Conservation (phyloP, 1,284 basidiomycete species). For the Grifola frondosa region DNA sequence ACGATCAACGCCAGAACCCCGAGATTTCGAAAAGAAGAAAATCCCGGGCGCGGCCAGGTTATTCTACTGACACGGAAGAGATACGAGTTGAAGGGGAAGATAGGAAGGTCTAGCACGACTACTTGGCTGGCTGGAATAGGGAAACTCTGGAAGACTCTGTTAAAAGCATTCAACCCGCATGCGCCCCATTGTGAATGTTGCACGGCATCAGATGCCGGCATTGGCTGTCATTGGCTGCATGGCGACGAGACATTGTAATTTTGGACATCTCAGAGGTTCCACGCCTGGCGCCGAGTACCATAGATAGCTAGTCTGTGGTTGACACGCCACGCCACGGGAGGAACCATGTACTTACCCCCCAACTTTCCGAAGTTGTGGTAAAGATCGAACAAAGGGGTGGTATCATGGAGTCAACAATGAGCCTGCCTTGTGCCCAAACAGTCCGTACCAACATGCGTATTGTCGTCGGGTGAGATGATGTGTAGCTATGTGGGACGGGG, state of each 20-base stretch:
- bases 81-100: constrained; percentile 7
- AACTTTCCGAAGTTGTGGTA: constrained; percentile 19
- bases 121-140: constrained; percentile 12
- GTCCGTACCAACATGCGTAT: no score
- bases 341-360: constrained; percentile 7
- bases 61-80: no score
- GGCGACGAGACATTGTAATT: constrained; percentile 20
- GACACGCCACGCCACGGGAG: constrained; percentile 14
- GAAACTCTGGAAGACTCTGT: constrained; percentile 12
- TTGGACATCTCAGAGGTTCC: constrained; percentile 7
- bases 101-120: constrained; percentile 11
- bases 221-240: no score
- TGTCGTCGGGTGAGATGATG: no score
- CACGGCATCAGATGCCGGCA: constrained; percentile 22
- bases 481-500: no score
- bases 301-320: constrained; percentile 9
- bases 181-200: constrained; percentile 12
- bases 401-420: no score
- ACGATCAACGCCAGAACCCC: constrained; percentile 21
- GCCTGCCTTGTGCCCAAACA: no score
- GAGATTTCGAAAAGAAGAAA: constrained; percentile 18
- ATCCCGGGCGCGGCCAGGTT: constrained; percentile 7
- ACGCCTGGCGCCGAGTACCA: constrained; percentile 4
- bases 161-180: no score
- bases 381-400: no score